Conservation (phyloP, 352 stramenopile species). For the Peronospora farinosa region DNA sequence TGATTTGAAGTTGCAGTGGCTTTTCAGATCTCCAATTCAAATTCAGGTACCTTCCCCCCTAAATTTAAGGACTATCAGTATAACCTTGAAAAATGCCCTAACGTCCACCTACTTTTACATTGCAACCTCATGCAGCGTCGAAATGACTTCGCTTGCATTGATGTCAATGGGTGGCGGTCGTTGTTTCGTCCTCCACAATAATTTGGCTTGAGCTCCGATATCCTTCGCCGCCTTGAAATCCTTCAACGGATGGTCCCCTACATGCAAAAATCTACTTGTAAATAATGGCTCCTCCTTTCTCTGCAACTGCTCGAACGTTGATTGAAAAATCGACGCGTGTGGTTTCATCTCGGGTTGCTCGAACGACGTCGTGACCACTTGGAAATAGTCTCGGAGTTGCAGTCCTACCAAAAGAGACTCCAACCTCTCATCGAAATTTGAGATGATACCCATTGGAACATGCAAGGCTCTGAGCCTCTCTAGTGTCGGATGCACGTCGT, state of each 20-base stretch:
- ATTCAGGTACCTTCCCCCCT: background rate
- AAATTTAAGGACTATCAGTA: background rate
- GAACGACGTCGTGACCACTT: slow-evolving; percentile 61
- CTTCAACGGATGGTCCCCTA: slow-evolving; percentile 49
- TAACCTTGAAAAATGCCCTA: slow-evolving; percentile 1
- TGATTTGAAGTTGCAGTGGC: background rate
- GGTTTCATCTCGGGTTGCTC: slow-evolving; percentile 44
- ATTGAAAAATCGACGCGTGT: slow-evolving; percentile 45
- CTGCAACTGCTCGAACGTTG: slow-evolving; percentile 37
- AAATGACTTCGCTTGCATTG: slow-evolving; percentile 21
- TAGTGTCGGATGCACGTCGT: slow-evolving; percentile 41
- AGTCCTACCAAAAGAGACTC: slow-evolving; percentile 37
- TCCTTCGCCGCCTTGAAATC: slow-evolving; percentile 48
- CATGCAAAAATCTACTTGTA: slow-evolving; percentile 37
- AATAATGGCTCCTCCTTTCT: slow-evolving; percentile 1
- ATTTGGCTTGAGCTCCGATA: slow-evolving; percentile 34
- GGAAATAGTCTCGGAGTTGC: slow-evolving; percentile 40
- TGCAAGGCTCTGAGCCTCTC: slow-evolving; percentile 20
- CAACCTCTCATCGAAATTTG: too few relatives aligned
- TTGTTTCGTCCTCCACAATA: slow-evolving; percentile 29
- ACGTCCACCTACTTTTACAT: background rate
- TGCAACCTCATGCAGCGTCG: slow-evolving; percentile 25
- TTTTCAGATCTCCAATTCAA: background rate
- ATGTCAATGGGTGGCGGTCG: slow-evolving; percentile 5
- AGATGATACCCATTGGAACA: too few relatives aligned